These are phyloP conservation scores for Yamadazyma paraphyllophila DNA, from an alignment of 805 yeast species.

Conservation along the genomic window DNA sequence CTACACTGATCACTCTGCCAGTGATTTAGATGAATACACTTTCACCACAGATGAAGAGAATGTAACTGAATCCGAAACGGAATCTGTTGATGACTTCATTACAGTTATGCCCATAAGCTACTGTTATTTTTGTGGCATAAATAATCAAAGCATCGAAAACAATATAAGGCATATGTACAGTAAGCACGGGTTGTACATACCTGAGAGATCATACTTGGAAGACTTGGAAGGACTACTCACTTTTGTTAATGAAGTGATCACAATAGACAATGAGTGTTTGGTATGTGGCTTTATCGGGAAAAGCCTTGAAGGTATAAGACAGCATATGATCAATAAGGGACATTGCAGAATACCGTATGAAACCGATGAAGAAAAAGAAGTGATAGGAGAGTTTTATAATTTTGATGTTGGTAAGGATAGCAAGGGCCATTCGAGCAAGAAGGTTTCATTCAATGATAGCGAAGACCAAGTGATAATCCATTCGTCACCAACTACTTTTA, in stretches of 20 bases:
- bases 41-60: conserved; percentile 28
- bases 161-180: conserved; percentile 48
- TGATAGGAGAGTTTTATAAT: conserved; percentile 37
- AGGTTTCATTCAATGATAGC: conserved; percentile 25
- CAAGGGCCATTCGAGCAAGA: conserved; percentile 14
- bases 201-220: conserved; percentile 37
- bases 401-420: conserved; percentile 8
- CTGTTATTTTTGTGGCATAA: conserved; percentile 58
- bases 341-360: conserved; percentile 49
- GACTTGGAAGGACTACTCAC: conserved; percentile 39
- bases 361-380: conserved; percentile 34
- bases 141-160: conserved; percentile 52
- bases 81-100: conserved; percentile 19
- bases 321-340: conserved; percentile 43
- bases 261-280: conserved; percentile 42
- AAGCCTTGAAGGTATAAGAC: conserved; percentile 40
- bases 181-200: conserved; percentile 46
- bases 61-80: conserved; percentile 14
- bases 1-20: conserved; percentile 30
- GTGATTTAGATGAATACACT: conserved; percentile 8
- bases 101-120: conserved; percentile 41
- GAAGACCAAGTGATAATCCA: conserved; percentile 15
- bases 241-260: conserved; percentile 36
- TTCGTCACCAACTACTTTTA: background rate
- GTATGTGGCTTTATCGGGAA: conserved; percentile 45